A percentile compares a stretch with the other conserved stretches of the same genome.
Conservation (phyloP, 2,329 filamentous ascomycete genomes). For the Aspergillus viridinutans region DNA sequence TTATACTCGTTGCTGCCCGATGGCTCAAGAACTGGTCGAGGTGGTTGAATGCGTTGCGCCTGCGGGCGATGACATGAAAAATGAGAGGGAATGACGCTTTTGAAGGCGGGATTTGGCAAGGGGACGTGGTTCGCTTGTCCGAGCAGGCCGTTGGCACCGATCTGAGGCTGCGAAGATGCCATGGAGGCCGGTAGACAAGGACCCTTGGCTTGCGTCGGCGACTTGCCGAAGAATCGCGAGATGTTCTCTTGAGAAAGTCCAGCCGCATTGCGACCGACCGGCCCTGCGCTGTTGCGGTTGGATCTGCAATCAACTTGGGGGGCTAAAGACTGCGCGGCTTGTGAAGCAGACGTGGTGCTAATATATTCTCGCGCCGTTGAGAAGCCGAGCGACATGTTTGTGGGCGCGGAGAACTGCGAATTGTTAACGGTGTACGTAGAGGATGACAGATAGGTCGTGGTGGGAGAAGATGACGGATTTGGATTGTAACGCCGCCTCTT, state of each 20-base stretch:
- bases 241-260: constrained; percentile 49
- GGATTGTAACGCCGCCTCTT: constrained; percentile 28
- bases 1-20: constrained; percentile 31
- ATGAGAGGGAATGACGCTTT: constrained; percentile 15
- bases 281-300: constrained; percentile 22
- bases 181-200: constrained; percentile 9
- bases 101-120: constrained; percentile 9
- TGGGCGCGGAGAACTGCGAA: constrained; percentile 35
- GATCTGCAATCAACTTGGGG: constrained; percentile 28
- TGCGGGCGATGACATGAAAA: constrained; percentile 29
- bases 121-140: constrained; percentile 3
- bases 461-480: constrained; percentile 10
- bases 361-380: constrained; percentile 58
- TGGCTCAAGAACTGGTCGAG: constrained; percentile 30
- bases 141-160: constrained; percentile 8
- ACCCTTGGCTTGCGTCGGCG: constrained; percentile 17
- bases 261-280: constrained; percentile 35
- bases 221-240: constrained; percentile 46
- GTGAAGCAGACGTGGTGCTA: constrained; percentile 25
- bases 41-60: constrained; percentile 26
- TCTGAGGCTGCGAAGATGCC: constrained; percentile 8
- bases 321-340: constrained; percentile 6
- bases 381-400: constrained; percentile 52
- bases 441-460: constrained; percentile 29
- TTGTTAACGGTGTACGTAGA: constrained; percentile 62